These are phyloP conservation scores for Imleria badia DNA, from an alignment of 768 basidiomycete species.

Conservation along the genomic window DNA sequence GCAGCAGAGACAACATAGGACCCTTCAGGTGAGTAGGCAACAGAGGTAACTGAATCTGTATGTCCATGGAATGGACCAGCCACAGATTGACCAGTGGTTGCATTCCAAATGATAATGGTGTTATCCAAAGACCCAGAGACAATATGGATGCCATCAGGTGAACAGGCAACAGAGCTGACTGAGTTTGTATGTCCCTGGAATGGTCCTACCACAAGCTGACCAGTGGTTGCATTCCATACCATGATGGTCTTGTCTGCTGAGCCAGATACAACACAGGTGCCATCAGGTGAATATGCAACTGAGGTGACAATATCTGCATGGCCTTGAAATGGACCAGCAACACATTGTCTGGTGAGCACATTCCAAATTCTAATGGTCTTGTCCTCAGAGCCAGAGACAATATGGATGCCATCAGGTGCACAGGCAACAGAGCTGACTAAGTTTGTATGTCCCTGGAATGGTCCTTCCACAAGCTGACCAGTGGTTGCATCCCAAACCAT, in stretches of 20 bases:
- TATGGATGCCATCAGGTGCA: slow-evolving; percentile 1
- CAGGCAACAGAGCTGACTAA: neutral
- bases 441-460: neutral
- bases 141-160: neutral
- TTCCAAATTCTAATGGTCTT: neutral
- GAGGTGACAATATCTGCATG: neutral
- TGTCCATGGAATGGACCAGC: neutral
- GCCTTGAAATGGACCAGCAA: slow-evolving; percentile 13
- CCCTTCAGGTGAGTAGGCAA: no score
- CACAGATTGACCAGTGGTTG: slow-evolving; percentile 1
- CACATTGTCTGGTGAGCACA: slow-evolving; percentile 2
- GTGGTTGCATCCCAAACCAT: neutral
- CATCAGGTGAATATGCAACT: neutral
- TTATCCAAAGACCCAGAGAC: neutral
- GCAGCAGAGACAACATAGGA: no score
- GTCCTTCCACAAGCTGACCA: neutral
- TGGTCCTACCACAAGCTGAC: neutral
- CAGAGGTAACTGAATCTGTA: no score
- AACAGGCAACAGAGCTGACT: neutral
- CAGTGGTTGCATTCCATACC: neutral
- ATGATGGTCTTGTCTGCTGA: neutral
- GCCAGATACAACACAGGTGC: neutral
- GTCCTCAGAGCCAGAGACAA: slow-evolving; percentile 1
- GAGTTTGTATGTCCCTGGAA: neutral
- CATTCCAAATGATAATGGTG: slow-evolving; percentile 16